A percentile compares a stretch with the other conserved stretches of the same genome.
Evolutionary conservation across 2,329 filamentous ascomycete genomes (phyloP).

Genomic region (Cyanodermella asteris): DNA sequence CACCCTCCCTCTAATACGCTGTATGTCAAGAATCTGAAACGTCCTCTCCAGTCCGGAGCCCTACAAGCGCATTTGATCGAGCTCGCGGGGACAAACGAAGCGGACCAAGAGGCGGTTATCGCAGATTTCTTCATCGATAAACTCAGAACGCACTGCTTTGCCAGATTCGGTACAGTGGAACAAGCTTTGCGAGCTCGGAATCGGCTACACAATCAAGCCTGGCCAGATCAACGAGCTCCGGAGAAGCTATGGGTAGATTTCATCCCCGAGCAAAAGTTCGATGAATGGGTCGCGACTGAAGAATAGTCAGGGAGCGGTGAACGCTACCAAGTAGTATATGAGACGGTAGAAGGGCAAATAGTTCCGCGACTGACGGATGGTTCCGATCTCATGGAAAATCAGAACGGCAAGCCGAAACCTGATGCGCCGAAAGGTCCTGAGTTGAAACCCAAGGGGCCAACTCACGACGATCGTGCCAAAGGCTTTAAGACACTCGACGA

Average conservation of each 20-base stretch:
- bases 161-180: constrained; percentile 43
- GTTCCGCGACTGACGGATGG: too few relatives aligned
- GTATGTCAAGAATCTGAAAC: constrained; percentile 80
- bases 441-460: constrained; percentile 3
- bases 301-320: constrained; percentile 24
- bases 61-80: constrained; percentile 47
- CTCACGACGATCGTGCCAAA: constrained; percentile 13
- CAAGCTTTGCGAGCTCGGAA: constrained; percentile 58
- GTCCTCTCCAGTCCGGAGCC: constrained; percentile 48
- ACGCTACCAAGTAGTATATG: too few relatives aligned
- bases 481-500: constrained; percentile 36
- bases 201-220: constrained; percentile 54
- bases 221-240: constrained; percentile 69
- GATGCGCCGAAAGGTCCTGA: constrained; percentile 3
- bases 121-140: constrained; percentile 56
- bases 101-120: constrained; percentile 32
- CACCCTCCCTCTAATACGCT: constrained; percentile 56
- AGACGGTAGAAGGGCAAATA: too few relatives aligned
- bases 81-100: constrained; percentile 40
- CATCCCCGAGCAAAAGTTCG: constrained; percentile 51
- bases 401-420: constrained; percentile 4
- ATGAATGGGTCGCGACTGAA: constrained; percentile 54
- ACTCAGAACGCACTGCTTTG: constrained; percentile 75
- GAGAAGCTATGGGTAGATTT: constrained; percentile 81
- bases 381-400: too few relatives aligned